Conservation (phyloP, 179 eudicot genomes). For the Spinacia oleracea region DNA sequence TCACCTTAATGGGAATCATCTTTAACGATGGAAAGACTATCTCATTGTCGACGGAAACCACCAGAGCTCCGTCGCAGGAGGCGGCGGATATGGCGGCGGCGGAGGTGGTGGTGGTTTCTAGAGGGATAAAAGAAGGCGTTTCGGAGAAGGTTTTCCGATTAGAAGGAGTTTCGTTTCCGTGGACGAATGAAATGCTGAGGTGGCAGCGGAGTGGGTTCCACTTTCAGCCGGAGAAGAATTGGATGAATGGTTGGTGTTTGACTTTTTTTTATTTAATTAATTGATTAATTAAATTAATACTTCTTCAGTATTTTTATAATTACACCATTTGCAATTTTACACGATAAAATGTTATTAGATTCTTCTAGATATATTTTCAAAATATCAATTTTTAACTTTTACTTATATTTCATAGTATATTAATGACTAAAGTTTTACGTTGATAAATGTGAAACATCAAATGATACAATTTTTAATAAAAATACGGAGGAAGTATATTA, state of each 20-base stretch:
- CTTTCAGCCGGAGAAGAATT: constrained; percentile 77
- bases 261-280: neutral
- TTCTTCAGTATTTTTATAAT: no score
- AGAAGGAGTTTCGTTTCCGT: constrained; percentile 28
- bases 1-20: constrained; percentile 26
- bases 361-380: no score
- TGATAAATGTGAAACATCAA: no score
- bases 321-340: no score
- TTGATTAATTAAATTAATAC: neutral
- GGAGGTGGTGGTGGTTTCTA: constrained; percentile 20
- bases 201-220: constrained; percentile 83
- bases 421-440: no score
- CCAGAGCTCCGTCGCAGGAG: neutral
- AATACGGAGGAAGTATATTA: no score
- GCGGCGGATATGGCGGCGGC: neutral
- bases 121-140: constrained; percentile 60
- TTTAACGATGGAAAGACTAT: no score
- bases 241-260: constrained; percentile 81
- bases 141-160: constrained; percentile 29
- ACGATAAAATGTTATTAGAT: no score
- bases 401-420: no score
- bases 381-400: no score
- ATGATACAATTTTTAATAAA: no score
- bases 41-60: neutral
- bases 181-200: constrained; percentile 66